Base-by-base conservation (phyloP, 2,329 filamentous ascomycete species). In the Alternaria panax region DNA sequence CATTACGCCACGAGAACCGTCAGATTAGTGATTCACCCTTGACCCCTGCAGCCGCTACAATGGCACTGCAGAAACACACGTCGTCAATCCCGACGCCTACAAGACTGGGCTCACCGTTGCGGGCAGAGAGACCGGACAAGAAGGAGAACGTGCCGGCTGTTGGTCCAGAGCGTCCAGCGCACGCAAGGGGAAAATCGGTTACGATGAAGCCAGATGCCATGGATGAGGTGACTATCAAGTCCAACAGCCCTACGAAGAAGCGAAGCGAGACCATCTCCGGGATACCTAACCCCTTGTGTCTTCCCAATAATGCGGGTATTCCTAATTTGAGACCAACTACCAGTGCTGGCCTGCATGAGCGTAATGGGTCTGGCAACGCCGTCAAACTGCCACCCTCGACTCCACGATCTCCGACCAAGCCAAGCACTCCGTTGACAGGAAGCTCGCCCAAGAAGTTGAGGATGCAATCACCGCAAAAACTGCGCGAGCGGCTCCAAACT, bases 401-500 rank as follows among this genome's bases (percentile, higher is more conserved):
- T 14, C 67, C 67, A 24, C 72, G 73, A n/a, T 74, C 71, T 52
- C 70, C 67, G 24, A 72, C 63, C 58, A 75, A 78, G 53, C 16
- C 65, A 20, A 57, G 60, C 22, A 57, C 64, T 7, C 60, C 68
- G 9, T 59, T 65, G 7, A 34, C 45, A 34, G 58, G 56, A 27
- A 68, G 58, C 32, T 67, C 67, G 7, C 67, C 73, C 3, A 75
- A 71, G 51, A 72, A 69, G 51, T 69, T 79, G 7, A 70, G 72
- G 28, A 84, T 88, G 83, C 87, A 88, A 69, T 87, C 84, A 36
- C 86, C 87, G 4, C 86, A 88, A 66, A 88, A 88, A 78, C 80
- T 89, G 42, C 90, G 93, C 18, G 93, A 97, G 79, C 89, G 94
- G 32, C 84, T 97, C 0, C 90, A 94, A 69, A 89, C 87, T 47